These are phyloP conservation scores for Saccharomycopsis microspora DNA, from an alignment of 805 yeast species.

Conservation along the genomic window DNA sequence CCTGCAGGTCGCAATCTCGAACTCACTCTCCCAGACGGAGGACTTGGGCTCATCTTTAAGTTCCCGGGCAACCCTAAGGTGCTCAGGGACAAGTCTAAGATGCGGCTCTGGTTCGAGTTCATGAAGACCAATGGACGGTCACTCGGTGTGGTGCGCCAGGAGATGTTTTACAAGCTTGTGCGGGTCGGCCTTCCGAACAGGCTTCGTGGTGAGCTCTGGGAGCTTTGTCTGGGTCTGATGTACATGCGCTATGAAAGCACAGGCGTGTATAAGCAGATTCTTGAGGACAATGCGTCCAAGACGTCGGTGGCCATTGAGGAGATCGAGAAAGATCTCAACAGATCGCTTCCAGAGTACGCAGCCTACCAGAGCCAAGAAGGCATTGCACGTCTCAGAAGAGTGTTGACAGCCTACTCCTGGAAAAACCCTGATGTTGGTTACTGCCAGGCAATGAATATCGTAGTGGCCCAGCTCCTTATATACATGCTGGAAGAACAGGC, in stretches of 20 bases:
- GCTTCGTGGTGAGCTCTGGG: constrained; percentile 95
- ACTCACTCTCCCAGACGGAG: constrained; percentile 59
- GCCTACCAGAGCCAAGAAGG: constrained; percentile 88
- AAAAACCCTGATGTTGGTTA: constrained; percentile 94
- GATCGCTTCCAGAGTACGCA: constrained; percentile 92
- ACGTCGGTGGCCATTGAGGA: constrained; percentile 85
- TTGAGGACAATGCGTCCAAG: constrained; percentile 51
- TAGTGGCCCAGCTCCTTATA: constrained; percentile 65
- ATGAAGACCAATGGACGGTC: constrained; percentile 79
- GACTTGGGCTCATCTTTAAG: constrained; percentile 73
- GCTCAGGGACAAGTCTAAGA: constrained; percentile 68
- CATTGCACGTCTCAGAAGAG: constrained; percentile 72
- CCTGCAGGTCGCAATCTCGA: constrained; percentile 26
- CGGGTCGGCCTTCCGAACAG: constrained; percentile 93
- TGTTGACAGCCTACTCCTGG: constrained; percentile 92
- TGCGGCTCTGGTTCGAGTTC: constrained; percentile 90
- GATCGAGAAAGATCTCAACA: constrained; percentile 87
- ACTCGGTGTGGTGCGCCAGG: constrained; percentile 61
- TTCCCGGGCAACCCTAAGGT: constrained; percentile 84
- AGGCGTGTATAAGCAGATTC: constrained; percentile 45
- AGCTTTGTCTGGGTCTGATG: constrained; percentile 78
- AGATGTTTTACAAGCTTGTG: constrained; percentile 68
- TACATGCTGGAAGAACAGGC: constrained; percentile 96
- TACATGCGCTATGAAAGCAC: constrained; percentile 54
- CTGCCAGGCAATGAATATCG: constrained; percentile 98